phyloP scores from a whole-genome alignment of 805 yeast genomes.

The Candida loeiensis region DNA sequence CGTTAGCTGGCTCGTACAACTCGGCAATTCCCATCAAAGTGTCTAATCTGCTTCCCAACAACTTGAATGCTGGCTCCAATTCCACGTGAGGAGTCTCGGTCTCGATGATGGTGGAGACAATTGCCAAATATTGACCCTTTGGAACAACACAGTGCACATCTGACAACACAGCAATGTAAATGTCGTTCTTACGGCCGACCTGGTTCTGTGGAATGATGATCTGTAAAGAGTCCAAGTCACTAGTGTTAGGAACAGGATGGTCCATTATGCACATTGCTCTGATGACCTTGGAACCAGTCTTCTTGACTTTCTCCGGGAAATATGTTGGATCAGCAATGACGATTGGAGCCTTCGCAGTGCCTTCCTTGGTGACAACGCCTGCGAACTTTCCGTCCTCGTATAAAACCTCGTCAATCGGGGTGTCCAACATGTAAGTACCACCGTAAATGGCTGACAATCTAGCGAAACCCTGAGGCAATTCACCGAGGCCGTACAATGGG shows the following conservation, averaged over 20 bases:
- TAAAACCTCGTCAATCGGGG: slow-evolving; percentile 86
- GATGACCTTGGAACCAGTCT: slow-evolving; percentile 71
- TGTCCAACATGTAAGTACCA: slow-evolving; percentile 97
- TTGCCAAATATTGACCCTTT: slow-evolving; percentile 85
- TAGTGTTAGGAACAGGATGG: slow-evolving; percentile 82
- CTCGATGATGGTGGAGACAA: slow-evolving; percentile 90
- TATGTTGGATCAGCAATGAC: slow-evolving; percentile 98
- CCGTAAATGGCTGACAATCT: slow-evolving; percentile 95
- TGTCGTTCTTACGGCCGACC: slow-evolving; percentile 87
- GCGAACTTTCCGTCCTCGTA: slow-evolving; percentile 68
- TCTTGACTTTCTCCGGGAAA: slow-evolving; percentile 77
- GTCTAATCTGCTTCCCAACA: slow-evolving; percentile 76
- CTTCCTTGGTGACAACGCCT: slow-evolving; percentile 91
- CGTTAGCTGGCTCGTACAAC: slow-evolving; percentile 78
- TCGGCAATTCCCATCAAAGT: slow-evolving; percentile 94
- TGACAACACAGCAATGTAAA: slow-evolving; percentile 87
- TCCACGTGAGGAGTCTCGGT: slow-evolving; percentile 90
- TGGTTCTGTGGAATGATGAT: slow-evolving; percentile 96
- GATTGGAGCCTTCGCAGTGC: slow-evolving; percentile 84
- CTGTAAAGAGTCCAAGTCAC: slow-evolving; percentile 84
- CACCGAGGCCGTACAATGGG: slow-evolving; percentile 95
- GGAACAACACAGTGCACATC: slow-evolving; percentile 88
- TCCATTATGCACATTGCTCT: slow-evolving; percentile 86
- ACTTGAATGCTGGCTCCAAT: slow-evolving; percentile 88
- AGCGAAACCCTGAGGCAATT: slow-evolving; percentile 98